A percentile compares a stretch with the other conserved stretches of the same genome.
Conservation (phyloP, 2,329 filamentous ascomycete species). For the Penicillium glabrum region DNA sequence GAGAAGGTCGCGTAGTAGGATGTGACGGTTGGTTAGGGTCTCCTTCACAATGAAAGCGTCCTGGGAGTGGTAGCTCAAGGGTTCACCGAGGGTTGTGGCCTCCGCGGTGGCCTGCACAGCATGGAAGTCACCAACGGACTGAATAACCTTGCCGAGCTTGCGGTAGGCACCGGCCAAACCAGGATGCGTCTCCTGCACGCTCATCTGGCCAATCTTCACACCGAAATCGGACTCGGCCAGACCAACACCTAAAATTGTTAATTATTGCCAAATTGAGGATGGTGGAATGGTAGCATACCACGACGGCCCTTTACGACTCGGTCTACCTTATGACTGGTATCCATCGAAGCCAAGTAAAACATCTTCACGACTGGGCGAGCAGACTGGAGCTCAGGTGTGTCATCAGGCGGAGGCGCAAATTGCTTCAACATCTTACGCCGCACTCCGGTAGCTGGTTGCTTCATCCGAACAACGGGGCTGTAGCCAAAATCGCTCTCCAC, state of each 20-base stretch:
- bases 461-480: constrained; percentile 90
- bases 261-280: neutral
- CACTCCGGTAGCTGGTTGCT: constrained; percentile 94
- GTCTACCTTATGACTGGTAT: constrained; percentile 95
- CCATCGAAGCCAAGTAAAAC: constrained; percentile 94
- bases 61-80: constrained; percentile 89
- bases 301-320: constrained; percentile 87
- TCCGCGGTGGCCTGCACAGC: constrained; percentile 95
- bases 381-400: constrained; percentile 90
- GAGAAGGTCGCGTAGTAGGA: constrained; percentile 86
- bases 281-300: constrained; percentile 57
- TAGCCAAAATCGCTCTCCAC: constrained; percentile 99
- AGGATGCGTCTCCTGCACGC: constrained; percentile 84
- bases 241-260: constrained; percentile 66
- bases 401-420: constrained; percentile 94
- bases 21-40: constrained; percentile 94
- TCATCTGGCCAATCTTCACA: constrained; percentile 81
- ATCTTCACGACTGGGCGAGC: constrained; percentile 89
- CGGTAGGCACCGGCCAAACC: constrained; percentile 88
- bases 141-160: constrained; percentile 90
- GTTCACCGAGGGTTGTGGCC: constrained; percentile 90
- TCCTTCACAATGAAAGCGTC: constrained; percentile 99
- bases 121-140: constrained; percentile 91
- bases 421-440: constrained; percentile 95
- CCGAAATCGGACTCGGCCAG: constrained; percentile 92